phyloP scores from a whole-genome alignment of 805 yeast genomes.

The Saccharomycopsis malanga region DNA sequence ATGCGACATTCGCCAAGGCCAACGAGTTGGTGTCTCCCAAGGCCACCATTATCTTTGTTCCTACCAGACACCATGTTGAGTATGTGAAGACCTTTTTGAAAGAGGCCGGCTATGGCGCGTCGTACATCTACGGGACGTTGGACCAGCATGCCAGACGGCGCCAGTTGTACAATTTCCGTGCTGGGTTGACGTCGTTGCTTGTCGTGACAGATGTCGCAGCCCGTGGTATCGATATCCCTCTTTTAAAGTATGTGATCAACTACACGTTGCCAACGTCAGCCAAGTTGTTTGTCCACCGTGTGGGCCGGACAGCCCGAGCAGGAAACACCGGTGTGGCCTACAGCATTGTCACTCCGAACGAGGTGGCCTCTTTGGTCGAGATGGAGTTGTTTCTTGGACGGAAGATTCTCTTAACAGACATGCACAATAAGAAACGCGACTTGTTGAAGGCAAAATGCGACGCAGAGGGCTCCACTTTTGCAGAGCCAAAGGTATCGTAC shows the following conservation, averaged over 20 bases:
- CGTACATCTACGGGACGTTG: conserved; percentile 88
- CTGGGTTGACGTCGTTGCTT: conserved; percentile 75
- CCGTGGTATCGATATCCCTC: conserved; percentile 97
- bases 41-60: conserved; percentile 91
- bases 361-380: conserved; percentile 84
- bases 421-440: conserved; percentile 57
- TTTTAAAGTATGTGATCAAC: conserved; percentile 90
- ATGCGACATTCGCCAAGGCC: conserved; percentile 65
- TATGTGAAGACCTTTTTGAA: conserved; percentile 65
- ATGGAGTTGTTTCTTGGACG: conserved; percentile 84
- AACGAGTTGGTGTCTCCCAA: conserved; percentile 75
- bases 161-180: conserved; percentile 77
- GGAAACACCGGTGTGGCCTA: conserved; percentile 98
- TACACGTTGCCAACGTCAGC: conserved; percentile 87
- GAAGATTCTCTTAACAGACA: conserved; percentile 62
- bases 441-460: conserved; percentile 42
- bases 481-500: conserved; percentile 59
- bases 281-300: conserved; percentile 92
- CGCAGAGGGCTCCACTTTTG: conserved; percentile 32
- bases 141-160: conserved; percentile 93
- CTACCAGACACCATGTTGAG: conserved; percentile 97
- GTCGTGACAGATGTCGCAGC: conserved; percentile 99
- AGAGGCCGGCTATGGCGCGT: conserved; percentile 73
- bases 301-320: conserved; percentile 99
- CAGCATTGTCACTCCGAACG: conserved; percentile 76